phyloP scores from a whole-genome alignment of 2,329 filamentous ascomycete species.

The Alternaria postmessia region DNA sequence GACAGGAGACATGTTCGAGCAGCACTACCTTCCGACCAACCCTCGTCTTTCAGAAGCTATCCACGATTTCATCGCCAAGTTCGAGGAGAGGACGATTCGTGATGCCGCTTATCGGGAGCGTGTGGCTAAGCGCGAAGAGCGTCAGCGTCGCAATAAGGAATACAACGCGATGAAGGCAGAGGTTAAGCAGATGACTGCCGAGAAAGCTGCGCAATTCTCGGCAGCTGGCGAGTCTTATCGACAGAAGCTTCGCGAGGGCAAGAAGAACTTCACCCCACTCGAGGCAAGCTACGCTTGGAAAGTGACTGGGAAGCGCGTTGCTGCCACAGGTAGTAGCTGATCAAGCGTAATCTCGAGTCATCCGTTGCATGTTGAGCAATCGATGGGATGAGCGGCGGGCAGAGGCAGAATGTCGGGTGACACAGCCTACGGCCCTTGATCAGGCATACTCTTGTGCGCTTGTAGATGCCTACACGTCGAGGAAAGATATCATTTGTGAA shows the following conservation, averaged over 20 bases:
- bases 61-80: not conserved
- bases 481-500: no score
- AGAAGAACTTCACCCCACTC: not conserved
- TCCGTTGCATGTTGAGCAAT: not conserved
- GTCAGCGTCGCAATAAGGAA: not conserved
- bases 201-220: not conserved
- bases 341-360: no score
- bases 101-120: not conserved
- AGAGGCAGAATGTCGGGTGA: not conserved
- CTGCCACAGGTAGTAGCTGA: not conserved
- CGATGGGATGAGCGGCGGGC: not conserved
- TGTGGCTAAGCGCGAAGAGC: not conserved
- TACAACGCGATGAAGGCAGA: not conserved
- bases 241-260: conserved; percentile 2
- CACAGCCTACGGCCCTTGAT: not conserved
- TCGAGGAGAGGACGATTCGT: not conserved
- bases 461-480: not conserved
- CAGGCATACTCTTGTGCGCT: no score
- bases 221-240: conserved; percentile 7
- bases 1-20: not conserved
- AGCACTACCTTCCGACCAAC: not conserved
- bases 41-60: conserved; percentile 1
- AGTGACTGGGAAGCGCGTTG: not conserved
- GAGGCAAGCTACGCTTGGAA: conserved; percentile 5
- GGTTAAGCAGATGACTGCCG: not conserved